Evolutionary conservation across 768 basidiomycete genomes (phyloP).

Genomic region (Mycena filopes): DNA sequence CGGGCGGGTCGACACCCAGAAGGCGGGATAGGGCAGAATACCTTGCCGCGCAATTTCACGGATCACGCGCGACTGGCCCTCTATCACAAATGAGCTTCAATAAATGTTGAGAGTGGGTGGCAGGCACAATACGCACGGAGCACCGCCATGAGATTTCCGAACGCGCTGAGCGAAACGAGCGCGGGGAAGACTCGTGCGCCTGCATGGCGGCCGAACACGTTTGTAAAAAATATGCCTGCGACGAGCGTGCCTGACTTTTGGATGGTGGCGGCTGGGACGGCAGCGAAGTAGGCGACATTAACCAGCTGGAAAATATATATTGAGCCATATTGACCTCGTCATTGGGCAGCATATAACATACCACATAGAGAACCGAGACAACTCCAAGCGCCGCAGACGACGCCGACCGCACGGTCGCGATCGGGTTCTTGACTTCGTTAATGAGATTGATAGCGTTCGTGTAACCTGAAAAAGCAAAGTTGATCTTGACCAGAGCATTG

Average conservation of each 20-base stretch:
- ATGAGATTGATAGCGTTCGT: slow-evolving; percentile 55
- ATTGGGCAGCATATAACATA: not conserved
- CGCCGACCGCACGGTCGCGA: slow-evolving; percentile 57
- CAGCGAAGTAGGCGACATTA: slow-evolving; percentile 55
- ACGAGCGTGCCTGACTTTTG: slow-evolving; percentile 54
- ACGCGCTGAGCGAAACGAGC: slow-evolving; percentile 51
- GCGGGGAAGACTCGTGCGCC: slow-evolving; percentile 49
- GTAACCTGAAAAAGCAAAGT: slow-evolving; percentile 51
- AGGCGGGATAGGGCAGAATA: slow-evolving; percentile 60
- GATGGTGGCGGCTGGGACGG: slow-evolving; percentile 57
- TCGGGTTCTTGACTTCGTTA: slow-evolving; percentile 56
- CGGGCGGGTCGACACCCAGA: slow-evolving; percentile 62
- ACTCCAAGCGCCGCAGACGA: slow-evolving; percentile 57
- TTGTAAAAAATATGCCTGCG: slow-evolving; percentile 61
- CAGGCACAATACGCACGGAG: slow-evolving; percentile 46
- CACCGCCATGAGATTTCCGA: slow-evolving; percentile 53
- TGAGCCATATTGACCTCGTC: not conserved
- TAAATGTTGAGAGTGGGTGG: slow-evolving; percentile 29
- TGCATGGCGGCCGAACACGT: slow-evolving; percentile 55
- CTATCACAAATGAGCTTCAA: slow-evolving; percentile 58
- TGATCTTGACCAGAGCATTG: slow-evolving; percentile 50
- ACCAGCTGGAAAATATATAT: slow-evolving; percentile 39
- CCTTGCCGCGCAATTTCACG: slow-evolving; percentile 48
- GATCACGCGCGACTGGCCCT: slow-evolving; percentile 34
- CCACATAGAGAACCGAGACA: slow-evolving; percentile 58